Evolutionary conservation across 441 rosid genomes (phyloP), one percentile per base, ranked within the genome.

Genomic region (Adansonia grandidieri): DNA sequence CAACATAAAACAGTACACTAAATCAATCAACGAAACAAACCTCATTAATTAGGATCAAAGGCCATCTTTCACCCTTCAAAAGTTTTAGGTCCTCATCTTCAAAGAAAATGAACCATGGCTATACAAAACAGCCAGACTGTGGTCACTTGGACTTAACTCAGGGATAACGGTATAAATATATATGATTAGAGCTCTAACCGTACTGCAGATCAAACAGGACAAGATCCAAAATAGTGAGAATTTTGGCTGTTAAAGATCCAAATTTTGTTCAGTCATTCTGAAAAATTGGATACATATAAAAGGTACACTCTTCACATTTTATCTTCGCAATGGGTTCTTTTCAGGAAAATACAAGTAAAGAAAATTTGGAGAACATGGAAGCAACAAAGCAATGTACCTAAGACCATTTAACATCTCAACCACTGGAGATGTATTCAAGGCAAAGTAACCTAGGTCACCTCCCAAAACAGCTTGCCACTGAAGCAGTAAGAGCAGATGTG

Each of bases 381-480:
- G 72, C 61, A 44, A 44, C 28, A 63, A 48, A 50, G 68, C 32
- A 17, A 28, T 44, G 13, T 40, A n/a, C 42, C 50, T 40, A 28
- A n/a, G 56, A 58, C 60, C 71, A 54, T 69, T 57, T 17, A 48
- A 45, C 2, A 51, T 32, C 50, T 42, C 44, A 62, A 19, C 75
- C 48, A 8, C 10, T 40, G 40, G 71, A 58, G 45, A 50, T 19
- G 45, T 32, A 44, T 57, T 65, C 56, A 74, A 51, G 58, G 13
- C 9, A 67, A 68, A 73, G 64, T 56, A 44, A 54, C 6, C 9
- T 5, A 3, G 6, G 78, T 89, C 83, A 92, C 82, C 94, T 83
- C 73, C 97, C 87, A 6, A 88, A 90, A 71, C 93, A 86, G 84
- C 88, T 85, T 82, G 88, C 76, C 56, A 88, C 84, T 19, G 93